Evolutionary conservation across 331 rosid species (phyloP).

Genomic region (Quercus lobata): DNA sequence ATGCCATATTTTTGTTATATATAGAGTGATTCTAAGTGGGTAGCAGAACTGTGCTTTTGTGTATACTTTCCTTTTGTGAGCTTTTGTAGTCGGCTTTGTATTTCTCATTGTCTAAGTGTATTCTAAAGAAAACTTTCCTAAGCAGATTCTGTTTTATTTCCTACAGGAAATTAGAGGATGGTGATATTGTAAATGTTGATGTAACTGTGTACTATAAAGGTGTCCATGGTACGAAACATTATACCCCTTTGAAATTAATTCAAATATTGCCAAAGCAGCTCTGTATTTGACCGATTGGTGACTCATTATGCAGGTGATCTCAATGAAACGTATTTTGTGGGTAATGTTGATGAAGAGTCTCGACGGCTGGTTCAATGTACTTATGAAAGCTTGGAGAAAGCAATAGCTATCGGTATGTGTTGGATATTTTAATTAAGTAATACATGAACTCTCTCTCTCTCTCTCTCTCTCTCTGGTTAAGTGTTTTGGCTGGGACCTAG

Average conservation of each 20-base stretch:
- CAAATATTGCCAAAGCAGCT: background rate
- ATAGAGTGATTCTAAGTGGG: background rate
- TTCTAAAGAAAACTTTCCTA: constrained; percentile 1
- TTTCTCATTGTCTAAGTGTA: background rate
- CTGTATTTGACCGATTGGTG: background rate
- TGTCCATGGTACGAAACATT: constrained; percentile 62
- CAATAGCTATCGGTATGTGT: constrained; percentile 76
- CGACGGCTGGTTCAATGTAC: constrained; percentile 70
- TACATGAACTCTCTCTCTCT: background rate
- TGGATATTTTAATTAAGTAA: background rate
- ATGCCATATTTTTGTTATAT: background rate
- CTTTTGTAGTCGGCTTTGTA: background rate
- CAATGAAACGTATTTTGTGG: constrained; percentile 93
- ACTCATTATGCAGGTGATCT: constrained; percentile 69
- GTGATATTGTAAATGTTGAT: constrained; percentile 87
- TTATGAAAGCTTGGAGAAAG: constrained; percentile 92
- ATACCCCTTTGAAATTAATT: background rate
- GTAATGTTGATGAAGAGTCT: constrained; percentile 91
- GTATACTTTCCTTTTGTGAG: background rate
- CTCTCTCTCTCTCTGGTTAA: background rate
- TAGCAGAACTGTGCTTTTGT: background rate
- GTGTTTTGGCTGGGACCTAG: background rate
- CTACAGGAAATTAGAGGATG: constrained; percentile 90
- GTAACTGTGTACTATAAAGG: constrained; percentile 88
- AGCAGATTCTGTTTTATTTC: constrained; percentile 5